Conservation (phyloP, 345 rosid species). For the Dipteronia dyeriana region DNA sequence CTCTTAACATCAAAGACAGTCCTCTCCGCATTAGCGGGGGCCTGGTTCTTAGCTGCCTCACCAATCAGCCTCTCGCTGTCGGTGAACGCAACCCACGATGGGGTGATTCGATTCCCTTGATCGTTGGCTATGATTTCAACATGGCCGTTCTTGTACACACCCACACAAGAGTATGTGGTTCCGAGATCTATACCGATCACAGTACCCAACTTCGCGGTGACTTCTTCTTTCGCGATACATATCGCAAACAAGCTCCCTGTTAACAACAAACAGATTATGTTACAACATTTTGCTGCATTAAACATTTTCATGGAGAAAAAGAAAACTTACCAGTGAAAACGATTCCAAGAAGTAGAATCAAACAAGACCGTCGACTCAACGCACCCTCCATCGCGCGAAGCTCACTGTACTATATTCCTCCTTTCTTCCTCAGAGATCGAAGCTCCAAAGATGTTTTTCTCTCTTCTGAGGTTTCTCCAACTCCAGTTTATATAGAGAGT, state of each 20-base stretch:
- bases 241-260: constrained; percentile 15
- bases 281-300: not conserved
- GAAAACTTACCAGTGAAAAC: not conserved
- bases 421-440: not conserved
- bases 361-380: not conserved
- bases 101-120: constrained; percentile 33
- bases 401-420: not conserved
- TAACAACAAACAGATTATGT: not conserved
- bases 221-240: constrained; percentile 25
- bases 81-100: constrained; percentile 36
- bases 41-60: constrained; percentile 33
- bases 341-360: not conserved
- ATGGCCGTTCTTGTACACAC: constrained; percentile 26
- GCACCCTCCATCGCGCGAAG: not conserved
- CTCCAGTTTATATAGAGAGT: not conserved
- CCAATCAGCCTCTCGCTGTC: constrained; percentile 28
- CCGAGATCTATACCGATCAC: constrained; percentile 17
- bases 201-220: constrained; percentile 21
- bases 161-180: constrained; percentile 31
- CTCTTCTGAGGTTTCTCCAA: not conserved
- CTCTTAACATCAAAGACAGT: constrained; percentile 35
- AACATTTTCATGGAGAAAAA: not conserved
- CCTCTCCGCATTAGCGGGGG: constrained; percentile 24
- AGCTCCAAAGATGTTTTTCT: not conserved
- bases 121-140: constrained; percentile 35